phyloP scores from a whole-genome alignment of 140 eudicot species.

The Flaveria floridana region DNA sequence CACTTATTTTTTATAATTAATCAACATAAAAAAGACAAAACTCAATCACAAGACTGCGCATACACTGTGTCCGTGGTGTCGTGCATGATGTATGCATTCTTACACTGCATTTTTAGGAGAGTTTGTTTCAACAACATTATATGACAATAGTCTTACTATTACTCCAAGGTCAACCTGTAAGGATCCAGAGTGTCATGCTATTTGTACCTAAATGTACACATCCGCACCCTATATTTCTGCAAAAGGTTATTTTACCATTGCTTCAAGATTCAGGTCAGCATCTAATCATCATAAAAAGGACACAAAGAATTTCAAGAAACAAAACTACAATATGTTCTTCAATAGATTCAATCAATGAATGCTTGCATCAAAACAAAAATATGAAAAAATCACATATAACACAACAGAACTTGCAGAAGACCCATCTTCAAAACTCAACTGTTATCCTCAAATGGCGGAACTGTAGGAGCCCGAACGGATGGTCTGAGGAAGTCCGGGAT shows the following conservation, averaged over 20 bases:
- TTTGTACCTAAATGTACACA: no score
- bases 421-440: background rate
- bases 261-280: background rate
- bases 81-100: no score
- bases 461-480: constrained; percentile 41
- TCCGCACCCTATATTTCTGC: no score
- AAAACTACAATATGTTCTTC: background rate
- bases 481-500: constrained; percentile 57
- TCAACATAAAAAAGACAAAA: background rate
- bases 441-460: constrained; percentile 27
- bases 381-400: constrained; percentile 1
- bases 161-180: no score
- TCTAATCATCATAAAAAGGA: background rate
- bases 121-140: no score
- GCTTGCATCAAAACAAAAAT: constrained; percentile 1
- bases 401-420: background rate
- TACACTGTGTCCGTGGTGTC: no score
- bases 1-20: constrained; percentile 7
- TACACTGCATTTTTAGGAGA: no score
- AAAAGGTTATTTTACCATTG: no score
- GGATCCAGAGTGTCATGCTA: no score
- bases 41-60: no score
- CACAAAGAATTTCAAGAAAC: background rate
- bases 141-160: no score
- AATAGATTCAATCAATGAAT: constrained; percentile 21